Base-by-base conservation (phyloP, 805 yeast genomes). In the Yueomyces sp. region DNA sequence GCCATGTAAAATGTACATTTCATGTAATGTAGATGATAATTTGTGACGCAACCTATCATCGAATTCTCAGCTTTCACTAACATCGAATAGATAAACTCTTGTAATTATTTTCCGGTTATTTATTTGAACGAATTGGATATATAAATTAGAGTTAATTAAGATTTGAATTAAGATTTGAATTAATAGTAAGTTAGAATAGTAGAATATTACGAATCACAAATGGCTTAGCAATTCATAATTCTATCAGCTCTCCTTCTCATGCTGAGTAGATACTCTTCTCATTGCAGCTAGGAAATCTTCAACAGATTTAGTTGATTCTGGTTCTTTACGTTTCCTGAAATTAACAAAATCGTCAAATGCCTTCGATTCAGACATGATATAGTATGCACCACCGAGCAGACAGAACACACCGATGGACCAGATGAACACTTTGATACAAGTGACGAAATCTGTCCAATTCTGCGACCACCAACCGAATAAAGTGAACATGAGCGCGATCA, bases 371-470 rank as follows among this genome's bases (percentile, higher is more conserved):
- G 90, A 77, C 95, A 87, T 84, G 67, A 84, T 65, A 81, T 83
- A 88, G 84, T 87, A 87, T 62, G 90, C 85, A 77, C 95, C 96
- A 68, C 95, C 95, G 74, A 86, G 69, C 69, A 81, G 77, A 76
- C 95, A 87, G 90, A 87, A 87, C 70, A 84, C 81, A 77, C 96
- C 96, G 74, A 87, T 82, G 50, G 96, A 86, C 85, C 85, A 86
- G 65, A 87, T 70, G 92, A 92, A 87, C 69, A 83, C 78, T 76
- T 95, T 82, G 66, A 81, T 88, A 65, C 87, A 94, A 46, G 96
- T 80, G 57, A 87, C 95, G 56, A 87, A 81, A 71, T 90, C 94
- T 66, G 90, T 87, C 87, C 92, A 85, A 80, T 87, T 87, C 70
- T 85, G 94, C 54, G 94, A 82, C 90, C 94, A 86, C 95, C 95